Conservation (phyloP, 2,329 filamentous ascomycete species). For the Aspergillus calidoustus region DNA sequence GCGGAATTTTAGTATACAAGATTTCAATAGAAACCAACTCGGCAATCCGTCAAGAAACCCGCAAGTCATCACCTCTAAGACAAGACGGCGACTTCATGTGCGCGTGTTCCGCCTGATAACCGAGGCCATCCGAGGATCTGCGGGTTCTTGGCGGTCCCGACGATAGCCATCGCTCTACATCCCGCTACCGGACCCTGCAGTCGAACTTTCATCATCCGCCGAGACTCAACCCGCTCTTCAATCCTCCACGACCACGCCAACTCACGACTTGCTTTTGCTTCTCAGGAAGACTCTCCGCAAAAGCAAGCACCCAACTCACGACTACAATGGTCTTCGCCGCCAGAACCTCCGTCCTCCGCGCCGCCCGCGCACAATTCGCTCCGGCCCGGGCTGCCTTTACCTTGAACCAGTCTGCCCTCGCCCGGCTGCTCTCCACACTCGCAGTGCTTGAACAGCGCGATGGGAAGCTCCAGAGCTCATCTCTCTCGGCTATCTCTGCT, state of each 20-base stretch:
- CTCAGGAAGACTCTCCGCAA: neutral
- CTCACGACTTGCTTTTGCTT: neutral
- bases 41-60: neutral
- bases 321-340: slow-evolving; percentile 40
- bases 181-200: slow-evolving; percentile 15
- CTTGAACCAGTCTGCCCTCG: slow-evolving; percentile 59
- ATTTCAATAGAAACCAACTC: neutral
- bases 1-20: neutral
- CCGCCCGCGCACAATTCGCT: slow-evolving; percentile 53
- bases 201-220: slow-evolving; percentile 11
- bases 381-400: slow-evolving; percentile 31
- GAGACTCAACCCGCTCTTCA: neutral
- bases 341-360: slow-evolving; percentile 47
- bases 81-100: slow-evolving; percentile 30
- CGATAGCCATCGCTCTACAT: slow-evolving; percentile 36
- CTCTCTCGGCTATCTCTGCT: slow-evolving; percentile 82
- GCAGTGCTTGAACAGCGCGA: slow-evolving; percentile 92
- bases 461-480: slow-evolving; percentile 81
- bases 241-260: neutral
- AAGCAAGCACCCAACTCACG: neutral
- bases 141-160: slow-evolving; percentile 40
- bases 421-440: slow-evolving; percentile 80
- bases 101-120: slow-evolving; percentile 30
- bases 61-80: neutral
- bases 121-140: slow-evolving; percentile 40